Evolutionary conservation across 2,329 filamentous ascomycete genomes (phyloP), one percentile per base, ranked within the genome.

Genomic region (Tolypocladium sp.): DNA sequence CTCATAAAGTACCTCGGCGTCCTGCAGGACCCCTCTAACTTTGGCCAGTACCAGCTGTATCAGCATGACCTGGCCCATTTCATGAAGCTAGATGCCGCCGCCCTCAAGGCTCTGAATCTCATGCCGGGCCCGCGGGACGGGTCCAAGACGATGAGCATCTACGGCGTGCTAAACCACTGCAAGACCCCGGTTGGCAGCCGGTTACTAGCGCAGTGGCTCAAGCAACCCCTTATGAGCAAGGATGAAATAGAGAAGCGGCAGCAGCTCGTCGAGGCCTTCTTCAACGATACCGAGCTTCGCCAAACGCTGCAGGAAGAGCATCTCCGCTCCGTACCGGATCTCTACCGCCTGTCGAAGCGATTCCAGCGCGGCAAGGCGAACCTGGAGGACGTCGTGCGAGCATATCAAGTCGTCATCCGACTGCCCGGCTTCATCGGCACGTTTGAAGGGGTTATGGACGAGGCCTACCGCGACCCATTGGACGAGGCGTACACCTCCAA

Each of bases 271-370:
- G 94, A 97, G 70, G 92, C 93, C 0, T 99, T 99, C 71, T 89
- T 93, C 56, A 88, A 86, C 57, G 92, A 97, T 68, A 97, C 94
- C 0, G 92, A 96, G 70, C 81, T 99, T 42, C 84, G 94, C 20
- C 94, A 97, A 75, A 96, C 89, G 0, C 91, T 99, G 84, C 95
- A 99, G 73, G 94, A 99, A 74, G 91, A 96, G 67, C 94, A 99
- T 69, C 79, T 99, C 20, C 87, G 91, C 55, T 90, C 91, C 0
- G 93, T 99, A 30, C 95, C 94, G 0, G 95, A 99, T 70, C 82
- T 99, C 1, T 97, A 97, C 72, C 85, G 94, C 13, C 80, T 99
- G 3, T 89, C 93, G 0, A 99, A 97, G 76, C 90, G 92, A 58
- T 97, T 99, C 68, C 94, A 99, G 72, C 87, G 91, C 55, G 91